Percentiles rank a stretch among this genome's conserved stretches.
These are phyloP conservation scores for Nyctanthes arbortristis DNA, from an alignment of 257 asterid genomes.

Conservation along the genomic window DNA sequence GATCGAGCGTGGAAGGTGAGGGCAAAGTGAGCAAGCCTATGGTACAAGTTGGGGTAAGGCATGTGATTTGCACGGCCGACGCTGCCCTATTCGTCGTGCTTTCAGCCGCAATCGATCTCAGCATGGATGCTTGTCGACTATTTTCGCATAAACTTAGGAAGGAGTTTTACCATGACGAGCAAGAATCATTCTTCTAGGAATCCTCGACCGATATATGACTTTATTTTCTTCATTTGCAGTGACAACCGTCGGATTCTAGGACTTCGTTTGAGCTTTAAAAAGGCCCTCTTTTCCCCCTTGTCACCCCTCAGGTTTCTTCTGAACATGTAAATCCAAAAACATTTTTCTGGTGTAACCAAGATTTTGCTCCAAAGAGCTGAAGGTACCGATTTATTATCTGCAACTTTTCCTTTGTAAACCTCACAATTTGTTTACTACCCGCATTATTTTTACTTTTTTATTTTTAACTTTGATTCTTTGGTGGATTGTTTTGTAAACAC, in stretches of 20 bases:
- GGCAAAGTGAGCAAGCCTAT: constrained; percentile 64
- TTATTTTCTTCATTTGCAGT: constrained; percentile 38
- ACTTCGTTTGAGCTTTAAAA: constrained; percentile 52
- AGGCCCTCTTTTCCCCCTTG: background rate
- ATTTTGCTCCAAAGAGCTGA: background rate
- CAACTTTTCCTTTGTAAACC: background rate
- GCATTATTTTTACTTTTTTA: background rate
- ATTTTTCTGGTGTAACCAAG: background rate
- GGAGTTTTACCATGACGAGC: constrained; percentile 60
- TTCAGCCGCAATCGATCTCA: constrained; percentile 81
- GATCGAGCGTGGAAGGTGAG: constrained; percentile 73
- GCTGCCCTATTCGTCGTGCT: constrained; percentile 82
- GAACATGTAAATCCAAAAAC: background rate
- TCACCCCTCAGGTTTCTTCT: background rate
- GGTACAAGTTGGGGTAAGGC: constrained; percentile 75
- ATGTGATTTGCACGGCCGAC: constrained; percentile 79
- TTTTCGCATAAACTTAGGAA: constrained; percentile 71
- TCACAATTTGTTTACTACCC: background rate
- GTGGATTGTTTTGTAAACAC: constrained; percentile 4
- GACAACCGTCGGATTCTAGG: constrained; percentile 43
- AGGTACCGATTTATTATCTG: no score
- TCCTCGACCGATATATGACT: background rate
- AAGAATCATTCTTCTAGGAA: constrained; percentile 33
- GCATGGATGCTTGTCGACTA: constrained; percentile 82
- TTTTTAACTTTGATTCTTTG: constrained; percentile 10